phyloP scores from a whole-genome alignment of 306 rosid species.

The Glycine tomentella region DNA sequence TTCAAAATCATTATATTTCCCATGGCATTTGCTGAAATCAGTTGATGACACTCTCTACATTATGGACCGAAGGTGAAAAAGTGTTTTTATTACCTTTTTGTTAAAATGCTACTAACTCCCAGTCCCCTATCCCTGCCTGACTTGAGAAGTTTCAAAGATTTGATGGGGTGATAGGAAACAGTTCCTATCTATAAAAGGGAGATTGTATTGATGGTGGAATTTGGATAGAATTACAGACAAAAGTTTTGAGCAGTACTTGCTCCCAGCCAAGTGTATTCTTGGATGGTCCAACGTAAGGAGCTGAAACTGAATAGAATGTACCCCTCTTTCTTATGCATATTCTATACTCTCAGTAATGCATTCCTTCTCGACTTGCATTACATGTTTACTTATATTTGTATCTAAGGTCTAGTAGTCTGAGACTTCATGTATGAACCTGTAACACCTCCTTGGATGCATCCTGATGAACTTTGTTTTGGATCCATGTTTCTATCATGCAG shows the following conservation, averaged over 20 bases:
- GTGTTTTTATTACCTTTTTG: conserved; percentile 21
- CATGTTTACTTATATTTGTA: conserved; percentile 2
- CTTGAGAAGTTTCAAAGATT: not conserved
- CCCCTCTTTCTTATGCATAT: not conserved
- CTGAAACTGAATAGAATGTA: conserved; percentile 21
- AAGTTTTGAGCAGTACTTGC: not conserved
- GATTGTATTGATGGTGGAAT: conserved; percentile 4
- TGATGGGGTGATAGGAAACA: conserved; percentile 4
- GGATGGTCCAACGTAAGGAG: not conserved
- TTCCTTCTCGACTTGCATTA: not conserved
- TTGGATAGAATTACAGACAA: too few relatives aligned
- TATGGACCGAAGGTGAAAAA: conserved; percentile 70
- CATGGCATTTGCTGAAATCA: conserved; percentile 89
- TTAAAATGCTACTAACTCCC: conserved; percentile 2
- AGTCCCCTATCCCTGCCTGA: not conserved
- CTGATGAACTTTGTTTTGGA: conserved; percentile 9
- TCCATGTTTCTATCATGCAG: not conserved
- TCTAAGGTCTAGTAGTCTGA: not conserved
- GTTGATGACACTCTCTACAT: conserved; percentile 64
- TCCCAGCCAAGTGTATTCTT: not conserved
- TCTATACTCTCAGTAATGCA: not conserved
- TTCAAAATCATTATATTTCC: conserved; percentile 64
- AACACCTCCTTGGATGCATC: not conserved
- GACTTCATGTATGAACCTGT: conserved; percentile 7
- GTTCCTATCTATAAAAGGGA: conserved; percentile 19